phyloP scores from a whole-genome alignment of 495 filamentous ascomycete genomes.

The Penicillium desertorum region DNA sequence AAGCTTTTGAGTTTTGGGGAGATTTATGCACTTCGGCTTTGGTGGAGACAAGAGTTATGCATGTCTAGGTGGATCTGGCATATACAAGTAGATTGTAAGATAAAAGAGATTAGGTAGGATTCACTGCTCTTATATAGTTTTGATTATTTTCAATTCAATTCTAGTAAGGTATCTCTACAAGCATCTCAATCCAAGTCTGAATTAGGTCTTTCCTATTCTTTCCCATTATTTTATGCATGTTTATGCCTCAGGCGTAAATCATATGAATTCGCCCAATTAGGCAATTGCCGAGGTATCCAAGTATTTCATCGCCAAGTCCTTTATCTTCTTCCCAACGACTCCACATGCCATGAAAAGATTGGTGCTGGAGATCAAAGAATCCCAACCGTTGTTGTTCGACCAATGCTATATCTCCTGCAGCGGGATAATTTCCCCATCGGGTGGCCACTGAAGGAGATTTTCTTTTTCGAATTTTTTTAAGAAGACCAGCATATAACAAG shows the following conservation, averaged over 20 bases:
- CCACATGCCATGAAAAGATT: slow-evolving; percentile 12
- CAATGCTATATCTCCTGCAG: not conserved
- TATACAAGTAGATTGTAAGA: not conserved
- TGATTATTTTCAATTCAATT: too few species aligned
- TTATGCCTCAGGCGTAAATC: slow-evolving; percentile 4
- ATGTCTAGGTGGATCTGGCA: too few species aligned
- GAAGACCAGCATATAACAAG: not conserved
- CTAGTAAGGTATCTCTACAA: too few species aligned
- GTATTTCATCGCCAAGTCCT: not conserved
- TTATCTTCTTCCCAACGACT: slow-evolving; percentile 11
- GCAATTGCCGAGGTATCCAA: slow-evolving; percentile 9
- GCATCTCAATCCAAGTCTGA: too few species aligned
- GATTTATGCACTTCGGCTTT: not conserved
- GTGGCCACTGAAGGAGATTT: not conserved
- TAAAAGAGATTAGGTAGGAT: too few species aligned
- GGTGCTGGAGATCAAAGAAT: slow-evolving; percentile 3
- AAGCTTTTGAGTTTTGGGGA: too few species aligned
- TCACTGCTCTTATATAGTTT: too few species aligned
- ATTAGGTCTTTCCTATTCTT: too few species aligned
- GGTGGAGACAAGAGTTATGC: not conserved
- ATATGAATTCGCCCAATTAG: slow-evolving; percentile 4
- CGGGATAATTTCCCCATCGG: slow-evolving; percentile 7
- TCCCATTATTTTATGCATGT: not conserved
- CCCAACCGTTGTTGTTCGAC: slow-evolving; percentile 5
- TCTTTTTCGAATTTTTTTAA: not conserved